Evolutionary conservation across 2,329 filamentous ascomycete species (phyloP).

Genomic region (Aspergillus pseudotamarii): DNA sequence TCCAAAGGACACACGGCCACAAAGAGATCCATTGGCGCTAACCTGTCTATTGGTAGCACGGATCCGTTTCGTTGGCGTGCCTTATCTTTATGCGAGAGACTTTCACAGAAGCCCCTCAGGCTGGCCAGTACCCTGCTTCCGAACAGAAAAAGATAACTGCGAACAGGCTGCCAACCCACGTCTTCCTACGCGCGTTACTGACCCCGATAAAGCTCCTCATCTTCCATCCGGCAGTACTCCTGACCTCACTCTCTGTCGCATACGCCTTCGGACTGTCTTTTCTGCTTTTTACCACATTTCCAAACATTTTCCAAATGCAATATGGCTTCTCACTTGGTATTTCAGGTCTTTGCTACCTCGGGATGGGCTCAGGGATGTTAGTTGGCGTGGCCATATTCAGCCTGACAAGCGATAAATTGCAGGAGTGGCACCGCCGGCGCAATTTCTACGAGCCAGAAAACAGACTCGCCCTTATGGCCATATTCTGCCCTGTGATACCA

Average conservation of each 20-base stretch:
- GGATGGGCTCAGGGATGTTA: not conserved
- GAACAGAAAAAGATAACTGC: too few species aligned
- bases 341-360: not conserved
- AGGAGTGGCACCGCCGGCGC: not conserved
- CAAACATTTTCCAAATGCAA: not conserved
- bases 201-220: not conserved
- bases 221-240: not conserved
- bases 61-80: not conserved
- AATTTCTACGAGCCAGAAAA: not conserved
- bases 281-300: not conserved
- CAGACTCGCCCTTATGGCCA: not conserved
- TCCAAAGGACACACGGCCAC: too few species aligned
- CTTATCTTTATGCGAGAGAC: not conserved
- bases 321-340: not conserved
- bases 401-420: not conserved
- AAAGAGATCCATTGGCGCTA: too few species aligned
- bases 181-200: not conserved
- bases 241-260: not conserved
- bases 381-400: not conserved
- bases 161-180: not conserved
- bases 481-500: not conserved
- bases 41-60: not conserved
- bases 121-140: fast-evolving
- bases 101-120: not conserved
- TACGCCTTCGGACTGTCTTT: not conserved